These are phyloP conservation scores for Cubamyces lactineus DNA, from an alignment of 768 basidiomycete genomes.

Conservation along the genomic window DNA sequence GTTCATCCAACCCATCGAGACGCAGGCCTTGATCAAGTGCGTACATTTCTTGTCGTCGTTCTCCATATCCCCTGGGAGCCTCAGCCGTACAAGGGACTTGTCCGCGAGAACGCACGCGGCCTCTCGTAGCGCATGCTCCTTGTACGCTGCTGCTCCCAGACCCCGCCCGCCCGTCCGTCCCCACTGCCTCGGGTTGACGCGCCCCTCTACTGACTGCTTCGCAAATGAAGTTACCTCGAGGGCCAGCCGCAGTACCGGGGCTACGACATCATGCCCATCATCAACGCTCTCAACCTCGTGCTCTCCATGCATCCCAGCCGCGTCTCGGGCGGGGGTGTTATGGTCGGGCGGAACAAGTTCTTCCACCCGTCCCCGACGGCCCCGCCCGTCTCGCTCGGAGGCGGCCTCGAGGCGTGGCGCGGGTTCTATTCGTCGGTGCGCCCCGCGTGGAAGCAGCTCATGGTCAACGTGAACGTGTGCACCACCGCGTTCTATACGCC, in stretches of 20 bases:
- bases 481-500: conserved; percentile 50
- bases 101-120: conserved; percentile 9
- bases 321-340: conserved; percentile 45
- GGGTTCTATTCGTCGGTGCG: conserved; percentile 48
- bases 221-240: conserved; percentile 43
- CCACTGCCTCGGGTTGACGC: conserved; percentile 1
- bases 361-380: conserved; percentile 47
- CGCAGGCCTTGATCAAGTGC: conserved; percentile 44
- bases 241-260: conserved; percentile 47
- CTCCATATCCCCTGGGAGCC: conserved; percentile 5
- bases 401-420: conserved; percentile 64
- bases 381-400: conserved; percentile 41
- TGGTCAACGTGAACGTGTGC: conserved; percentile 58
- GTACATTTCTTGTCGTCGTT: conserved; percentile 9
- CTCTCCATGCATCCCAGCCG: conserved; percentile 49
- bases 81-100: conserved; percentile 20
- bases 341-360: conserved; percentile 55
- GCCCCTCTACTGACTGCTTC: conserved; percentile 17
- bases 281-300: conserved; percentile 55
- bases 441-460: conserved; percentile 48
- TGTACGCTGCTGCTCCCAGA: conserved; percentile 3
- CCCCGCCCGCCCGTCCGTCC: background rate
- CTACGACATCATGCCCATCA: conserved; percentile 50
- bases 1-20: conserved; percentile 49
- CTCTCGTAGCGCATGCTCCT: conserved; percentile 21